Percentiles rank a stretch among this genome's conserved stretches.
Conservation (phyloP, 495 filamentous ascomycete genomes). For the Podospora australis region DNA sequence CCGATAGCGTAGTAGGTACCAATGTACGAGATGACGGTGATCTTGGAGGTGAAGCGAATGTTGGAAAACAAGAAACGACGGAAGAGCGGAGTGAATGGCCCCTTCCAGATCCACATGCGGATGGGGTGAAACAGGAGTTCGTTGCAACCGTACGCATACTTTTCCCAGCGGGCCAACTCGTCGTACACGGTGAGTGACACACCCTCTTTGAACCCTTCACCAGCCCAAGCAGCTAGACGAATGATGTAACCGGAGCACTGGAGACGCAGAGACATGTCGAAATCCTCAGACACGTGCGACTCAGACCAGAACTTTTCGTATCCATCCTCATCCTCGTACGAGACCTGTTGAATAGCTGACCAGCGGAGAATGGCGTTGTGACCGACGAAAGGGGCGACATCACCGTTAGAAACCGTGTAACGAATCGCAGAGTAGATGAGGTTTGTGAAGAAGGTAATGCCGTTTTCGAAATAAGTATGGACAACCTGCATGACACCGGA, state of each 20-base stretch:
- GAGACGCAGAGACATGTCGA: conserved; percentile 77
- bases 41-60: conserved; percentile 71
- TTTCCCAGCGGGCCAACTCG: conserved; percentile 77
- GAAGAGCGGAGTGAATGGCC: conserved; percentile 73
- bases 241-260: conserved; percentile 68
- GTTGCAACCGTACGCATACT: conserved; percentile 84
- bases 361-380: conserved; percentile 78
- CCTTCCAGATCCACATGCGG: conserved; percentile 53
- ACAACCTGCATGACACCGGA: conserved; percentile 81
- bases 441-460: conserved; percentile 81
- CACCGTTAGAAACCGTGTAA: conserved; percentile 73
- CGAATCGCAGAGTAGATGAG: conserved; percentile 73
- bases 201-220: conserved; percentile 76
- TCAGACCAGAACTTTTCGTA: conserved; percentile 83
- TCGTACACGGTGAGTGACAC: conserved; percentile 83
- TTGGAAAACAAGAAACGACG: conserved; percentile 60
- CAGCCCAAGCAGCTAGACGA: conserved; percentile 65
- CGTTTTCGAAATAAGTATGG: conserved; percentile 65
- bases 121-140: conserved; percentile 75
- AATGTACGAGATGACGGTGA: conserved; percentile 77
- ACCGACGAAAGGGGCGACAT: conserved; percentile 73
- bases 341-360: conserved; percentile 70
- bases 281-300: conserved; percentile 75
- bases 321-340: conserved; percentile 59
- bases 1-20: conserved; percentile 84